Evolutionary conservation across 208 protist genomes (phyloP), one percentile per base, ranked within the genome.

Genomic region (Acanthamoeba castellanii): DNA sequence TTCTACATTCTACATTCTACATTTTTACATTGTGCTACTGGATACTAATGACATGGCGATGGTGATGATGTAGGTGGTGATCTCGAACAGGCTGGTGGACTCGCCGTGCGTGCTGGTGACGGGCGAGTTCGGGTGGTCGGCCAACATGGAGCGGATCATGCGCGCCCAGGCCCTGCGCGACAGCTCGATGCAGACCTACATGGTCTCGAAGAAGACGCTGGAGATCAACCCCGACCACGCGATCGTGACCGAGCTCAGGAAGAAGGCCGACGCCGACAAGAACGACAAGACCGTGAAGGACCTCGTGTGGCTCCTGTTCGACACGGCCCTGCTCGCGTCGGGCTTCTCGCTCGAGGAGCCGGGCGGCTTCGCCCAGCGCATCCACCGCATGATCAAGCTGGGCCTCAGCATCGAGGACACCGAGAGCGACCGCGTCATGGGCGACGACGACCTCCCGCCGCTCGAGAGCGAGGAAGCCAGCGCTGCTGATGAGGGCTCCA

Each of bases 111-210:
- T 98, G 95, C 97, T 99, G n/a, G 99, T 99, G 78, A 99, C 99
- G 52, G 98, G 98, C 91, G 99, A 99, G 97, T 99, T 98, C 96
- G 93, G 99, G 92, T 99, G 99, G 99, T 99, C 98, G 45, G 99
- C 99, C 95, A 99, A 99, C 97, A 99, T 99, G 99, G 98, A 99
- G 97, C 97, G 99, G 95, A 99, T 99, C 98, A 99, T 99, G 99
- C 99, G 99, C 97, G 99, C 99, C 94, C 99, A 99, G 98, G 99
- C 99, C 14, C 98, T 99, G 22, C 97, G 99, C 96, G 99, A 99
- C 96, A 98, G 96, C 47, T 98, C 97, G 94, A 99, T 99, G 98
- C 98, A 98, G 11, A 97, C 96, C 70, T 99, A 99, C 98, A 99
- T 99, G 99, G 97, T 97, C 47, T 98, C 98, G 34, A 99, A 99